Evolutionary conservation across 768 basidiomycete species (phyloP), one percentile per base, ranked within the genome.

Genomic region (Termitomyces sp.): DNA sequence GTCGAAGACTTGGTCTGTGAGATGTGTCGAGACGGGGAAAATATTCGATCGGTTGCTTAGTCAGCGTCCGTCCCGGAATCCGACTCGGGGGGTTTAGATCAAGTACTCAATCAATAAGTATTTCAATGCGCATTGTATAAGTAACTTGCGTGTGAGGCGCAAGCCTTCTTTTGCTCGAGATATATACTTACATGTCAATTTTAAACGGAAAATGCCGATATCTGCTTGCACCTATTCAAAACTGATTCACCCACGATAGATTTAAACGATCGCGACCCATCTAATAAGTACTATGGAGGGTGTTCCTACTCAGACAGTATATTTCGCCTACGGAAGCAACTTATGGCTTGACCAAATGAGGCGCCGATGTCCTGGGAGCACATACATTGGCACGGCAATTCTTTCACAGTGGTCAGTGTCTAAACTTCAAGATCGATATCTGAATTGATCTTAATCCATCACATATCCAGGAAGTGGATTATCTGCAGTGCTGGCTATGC

Each of bases 261-360:
- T 7, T 9, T 7, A 10, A 36, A 44, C 51, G 6, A 15, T n/a
- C n/a, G n/a, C n/a, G n/a, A n/a, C n/a, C n/a, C n/a, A n/a, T n/a
- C n/a, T n/a, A n/a, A n/a, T n/a, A 32, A 5, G 22, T 29, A 31
- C 20, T 10, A 58, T 54, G 54, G 7, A 41, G 38, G 32, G 25
- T 13, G 29, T 12, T 20, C 42, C 46, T 16, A 12, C 57, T n/a
- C 43, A 47, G 41, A 53, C 52, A 4, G 13, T 73, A 7, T 78
- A 81, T 62, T 79, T 80, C 63, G 78, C 70, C 35, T 80, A 79
- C 64, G 80, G 80, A 5, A 77, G 75, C 61, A 81, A 81, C 53
- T 66, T 80, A 36, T 80, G 77, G 75, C 66, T 66, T 33, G 71
- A 78, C 27, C 78, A 79, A 62, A 81, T 80, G 80, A 63, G 66